Evolutionary conservation across 2,329 filamentous ascomycete species (phyloP).

Genomic region (Colletotrichum eleusines): DNA sequence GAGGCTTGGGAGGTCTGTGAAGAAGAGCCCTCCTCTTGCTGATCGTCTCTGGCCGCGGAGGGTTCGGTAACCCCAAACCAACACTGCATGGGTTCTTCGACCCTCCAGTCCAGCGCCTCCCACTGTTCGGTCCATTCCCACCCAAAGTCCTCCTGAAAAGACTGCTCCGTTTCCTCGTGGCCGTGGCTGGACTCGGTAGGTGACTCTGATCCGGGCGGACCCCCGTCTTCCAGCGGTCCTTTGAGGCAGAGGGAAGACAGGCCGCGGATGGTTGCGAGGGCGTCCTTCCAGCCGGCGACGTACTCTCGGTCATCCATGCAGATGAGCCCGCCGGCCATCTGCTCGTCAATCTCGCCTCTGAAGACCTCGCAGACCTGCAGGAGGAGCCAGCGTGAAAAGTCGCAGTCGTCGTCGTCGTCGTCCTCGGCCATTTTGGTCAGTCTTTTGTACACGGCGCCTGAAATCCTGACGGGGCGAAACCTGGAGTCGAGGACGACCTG

Average conservation of each 20-base stretch:
- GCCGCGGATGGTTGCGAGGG: background rate
- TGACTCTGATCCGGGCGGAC: background rate
- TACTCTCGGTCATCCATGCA: background rate
- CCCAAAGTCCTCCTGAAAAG: rapidly evolving
- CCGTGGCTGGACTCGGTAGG: background rate
- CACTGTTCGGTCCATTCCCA: background rate
- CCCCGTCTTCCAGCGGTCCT: background rate
- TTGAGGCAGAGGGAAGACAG: background rate
- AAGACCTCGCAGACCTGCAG: background rate
- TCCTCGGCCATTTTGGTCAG: background rate
- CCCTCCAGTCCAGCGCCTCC: background rate
- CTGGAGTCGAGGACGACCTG: background rate
- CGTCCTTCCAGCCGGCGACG: background rate
- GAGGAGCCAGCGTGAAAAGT: background rate
- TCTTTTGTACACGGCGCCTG: background rate
- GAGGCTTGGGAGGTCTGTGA: background rate
- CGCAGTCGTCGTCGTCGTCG: background rate
- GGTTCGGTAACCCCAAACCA: background rate
- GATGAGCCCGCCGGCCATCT: background rate
- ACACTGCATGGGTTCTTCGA: background rate
- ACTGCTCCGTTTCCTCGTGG: background rate
- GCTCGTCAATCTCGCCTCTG: background rate
- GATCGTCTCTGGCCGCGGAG: too few species aligned
- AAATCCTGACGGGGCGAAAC: background rate
- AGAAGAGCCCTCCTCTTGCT: background rate